Evolutionary conservation across 2,329 filamentous ascomycete species (phyloP), one percentile per base, ranked within the genome.

Genomic region (Capronia epimyces): DNA sequence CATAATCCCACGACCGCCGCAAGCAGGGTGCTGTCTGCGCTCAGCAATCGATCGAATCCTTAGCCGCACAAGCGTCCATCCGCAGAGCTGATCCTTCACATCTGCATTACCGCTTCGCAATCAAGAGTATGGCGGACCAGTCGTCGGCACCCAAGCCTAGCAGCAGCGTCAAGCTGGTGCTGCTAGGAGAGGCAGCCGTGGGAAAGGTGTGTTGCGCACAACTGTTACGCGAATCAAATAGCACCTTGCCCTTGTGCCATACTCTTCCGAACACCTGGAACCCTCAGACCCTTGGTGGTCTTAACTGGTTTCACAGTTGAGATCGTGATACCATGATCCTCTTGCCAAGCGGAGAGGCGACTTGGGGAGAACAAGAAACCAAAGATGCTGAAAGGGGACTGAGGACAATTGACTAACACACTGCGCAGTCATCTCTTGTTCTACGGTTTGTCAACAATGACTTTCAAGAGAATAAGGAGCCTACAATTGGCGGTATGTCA

Each of bases 401-500:
- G 6, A 37, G 25, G 39, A 43, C 36, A 36, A 15, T 43, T 12
- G 47, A n/a, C 57, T 59, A 49, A 59, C 57, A 52, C n/a, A 43
- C 44, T n/a, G 46, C 50, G 20, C 65, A 95, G 93, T 97, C 93
- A 43, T 98, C 93, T 40, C 83, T 98, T 52, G 93, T 98, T 58
- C 80, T 98, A 67, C 89, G 93, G 66, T 98, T 98, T 73, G 93
- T 98, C 68, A 97, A 97, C 79, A 93, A 98, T 75, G 91, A 97
- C 73, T 98, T 98, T 66, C 93, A 98, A 76, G 93, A 97, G 74
- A 97, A 97, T 74, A 97, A 97, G 78, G 93, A 98, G 71, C 93
- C 93, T 56, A 98, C 93, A 60, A 98, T 98, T 73, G 93, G 93
- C 78, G 89, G 89, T 94, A 79, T 60, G 79, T 54, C 39, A 22